These are phyloP conservation scores for Pisolithus tinctorius DNA, from an alignment of 768 basidiomycete species.

Conservation along the genomic window DNA sequence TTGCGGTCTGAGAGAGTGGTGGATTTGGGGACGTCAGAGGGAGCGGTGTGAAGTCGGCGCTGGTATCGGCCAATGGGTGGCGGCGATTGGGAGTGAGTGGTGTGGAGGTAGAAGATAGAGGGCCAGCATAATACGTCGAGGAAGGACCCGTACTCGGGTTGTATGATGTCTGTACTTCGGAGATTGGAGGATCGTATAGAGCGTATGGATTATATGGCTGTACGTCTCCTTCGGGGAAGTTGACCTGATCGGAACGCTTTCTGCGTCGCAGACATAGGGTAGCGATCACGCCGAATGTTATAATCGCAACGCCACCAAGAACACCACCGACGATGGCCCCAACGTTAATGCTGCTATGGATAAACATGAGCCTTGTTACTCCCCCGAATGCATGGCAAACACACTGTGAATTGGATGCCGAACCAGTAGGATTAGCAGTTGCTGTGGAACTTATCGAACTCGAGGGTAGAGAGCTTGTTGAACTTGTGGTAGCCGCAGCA, in stretches of 20 bases:
- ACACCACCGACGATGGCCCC: conserved; percentile 11
- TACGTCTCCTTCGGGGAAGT: not conserved
- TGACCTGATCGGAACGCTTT: conserved; percentile 5
- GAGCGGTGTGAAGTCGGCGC: not conserved
- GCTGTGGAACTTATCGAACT: not conserved
- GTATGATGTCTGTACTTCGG: not conserved
- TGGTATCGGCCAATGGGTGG: not conserved
- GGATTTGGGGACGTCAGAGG: not conserved
- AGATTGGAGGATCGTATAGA: not conserved
- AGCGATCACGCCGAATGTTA: conserved; percentile 3
- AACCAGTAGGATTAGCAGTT: not conserved
- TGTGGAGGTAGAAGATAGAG: not conserved
- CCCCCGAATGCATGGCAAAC: not conserved
- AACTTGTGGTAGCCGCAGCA: not conserved
- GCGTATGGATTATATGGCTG: not conserved
- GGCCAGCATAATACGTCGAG: not conserved
- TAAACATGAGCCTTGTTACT: not conserved
- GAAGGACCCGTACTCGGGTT: not conserved
- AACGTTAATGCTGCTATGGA: conserved; percentile 1
- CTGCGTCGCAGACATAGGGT: conserved; percentile 9
- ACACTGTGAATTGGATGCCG: conserved; percentile 4
- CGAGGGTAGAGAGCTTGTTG: not conserved
- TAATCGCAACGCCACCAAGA: conserved; percentile 5
- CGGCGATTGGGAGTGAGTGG: conserved; percentile 11
- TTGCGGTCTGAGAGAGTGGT: conserved; percentile 7